Conservation (phyloP, 2,329 filamentous ascomycete species). For the Neonectria punicea region DNA sequence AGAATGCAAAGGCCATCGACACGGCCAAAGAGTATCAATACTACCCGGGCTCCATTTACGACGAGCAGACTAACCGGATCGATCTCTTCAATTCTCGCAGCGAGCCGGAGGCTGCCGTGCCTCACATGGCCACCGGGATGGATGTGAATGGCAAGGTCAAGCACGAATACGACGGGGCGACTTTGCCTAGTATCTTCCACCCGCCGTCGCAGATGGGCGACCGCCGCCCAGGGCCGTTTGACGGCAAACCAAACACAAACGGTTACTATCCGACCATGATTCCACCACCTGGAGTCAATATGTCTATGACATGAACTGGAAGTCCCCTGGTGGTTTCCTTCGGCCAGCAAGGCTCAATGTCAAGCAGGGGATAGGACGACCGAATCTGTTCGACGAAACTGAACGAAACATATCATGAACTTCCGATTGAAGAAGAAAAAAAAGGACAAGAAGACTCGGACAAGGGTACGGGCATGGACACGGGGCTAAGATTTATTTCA, state of each 20-base stretch:
- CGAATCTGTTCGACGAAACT: neutral
- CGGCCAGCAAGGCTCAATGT: neutral
- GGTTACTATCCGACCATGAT: slow-evolving; percentile 65
- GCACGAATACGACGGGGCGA: slow-evolving; percentile 57
- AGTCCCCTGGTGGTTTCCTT: neutral
- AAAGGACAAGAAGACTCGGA: slow-evolving; percentile 12
- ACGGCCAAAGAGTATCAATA: slow-evolving; percentile 65
- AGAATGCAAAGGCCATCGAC: slow-evolving; percentile 62
- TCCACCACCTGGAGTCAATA: slow-evolving; percentile 59
- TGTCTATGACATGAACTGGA: slow-evolving; percentile 48
- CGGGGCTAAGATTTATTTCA: slow-evolving; percentile 30
- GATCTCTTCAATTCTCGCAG: slow-evolving; percentile 60
- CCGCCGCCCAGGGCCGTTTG: slow-evolving; percentile 59
- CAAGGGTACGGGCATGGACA: slow-evolving; percentile 29
- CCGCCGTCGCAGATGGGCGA: slow-evolving; percentile 51
- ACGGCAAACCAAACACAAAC: slow-evolving; percentile 61
- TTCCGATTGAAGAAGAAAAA: slow-evolving; percentile 21
- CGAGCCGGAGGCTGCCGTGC: slow-evolving; percentile 47
- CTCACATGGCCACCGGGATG: slow-evolving; percentile 45
- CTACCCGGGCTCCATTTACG: slow-evolving; percentile 63
- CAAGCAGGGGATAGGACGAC: neutral
- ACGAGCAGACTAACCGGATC: slow-evolving; percentile 58
- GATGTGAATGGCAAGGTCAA: slow-evolving; percentile 57
- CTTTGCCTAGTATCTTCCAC: slow-evolving; percentile 60
- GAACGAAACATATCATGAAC: slow-evolving; percentile 19